Evolutionary conservation across 1,139 yeast genomes (phyloP), one percentile per base, ranked within the genome.

Genomic region (Debaryomyces sp.): DNA sequence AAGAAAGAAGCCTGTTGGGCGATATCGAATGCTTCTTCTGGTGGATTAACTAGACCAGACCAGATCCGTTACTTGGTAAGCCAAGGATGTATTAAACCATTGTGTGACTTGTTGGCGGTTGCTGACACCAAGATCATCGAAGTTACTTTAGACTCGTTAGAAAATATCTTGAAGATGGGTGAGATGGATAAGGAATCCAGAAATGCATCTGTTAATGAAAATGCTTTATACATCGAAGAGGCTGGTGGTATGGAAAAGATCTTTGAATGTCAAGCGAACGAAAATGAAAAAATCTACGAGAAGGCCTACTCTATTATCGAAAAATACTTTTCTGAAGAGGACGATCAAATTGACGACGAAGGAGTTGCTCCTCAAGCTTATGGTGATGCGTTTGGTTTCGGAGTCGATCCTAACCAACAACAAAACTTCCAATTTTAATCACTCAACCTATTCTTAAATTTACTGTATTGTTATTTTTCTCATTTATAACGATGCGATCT

Each of bases 1-100:
- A 89, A 90, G 69, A 94, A 94, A 72, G 99, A 94, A 75, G 99
- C 99, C 9, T 92, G 99, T 77, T 94, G 99, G 99, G 99, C 98
- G 33, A 88, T 94, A 59, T 91, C 98, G 32, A 94, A 94, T 67
- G 99, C 99, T 40, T 89, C 97, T 17, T 88, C 97, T 17, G 98
- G 99, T 61, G 98, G 97, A 32, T 78, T 91, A 59, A 79, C 87
- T 42, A 87, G 85, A 67, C 98, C 99, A 6, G 97, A 91, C 47
- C 97, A 91, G 68, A 92, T 94, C 59, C 82, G 94, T 60, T 94
- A 91, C 71, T 81, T 94, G 59, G 99, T 94, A 37, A 78, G 79
- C 59, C 98, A 94, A 73, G 99, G 98, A 36, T 91, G 98, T 74
- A 92, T 94, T 71, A 94, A 92, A 74, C 99, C 99, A 41, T 79